Base-by-base conservation (phyloP, 495 filamentous ascomycete genomes). In the Tirmania nivea region DNA sequence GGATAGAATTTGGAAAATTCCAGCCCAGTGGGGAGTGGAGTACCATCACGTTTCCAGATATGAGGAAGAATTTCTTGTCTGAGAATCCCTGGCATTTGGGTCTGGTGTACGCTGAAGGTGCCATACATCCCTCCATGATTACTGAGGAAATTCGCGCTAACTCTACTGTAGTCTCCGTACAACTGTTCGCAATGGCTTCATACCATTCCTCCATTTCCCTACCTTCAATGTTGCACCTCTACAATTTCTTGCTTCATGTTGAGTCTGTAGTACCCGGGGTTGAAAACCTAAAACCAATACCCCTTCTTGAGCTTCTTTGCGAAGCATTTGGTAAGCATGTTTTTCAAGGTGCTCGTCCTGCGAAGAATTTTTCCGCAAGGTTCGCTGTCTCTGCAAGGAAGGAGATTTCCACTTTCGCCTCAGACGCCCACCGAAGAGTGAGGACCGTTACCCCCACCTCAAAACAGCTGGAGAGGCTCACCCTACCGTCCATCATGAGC, bases 11-110 rank as follows among this genome's bases (percentile, higher is more conserved):
- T 50, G 53, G 52, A 19, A 48, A 36, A 36, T 57, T 54, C 8
- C 51, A 51, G 14, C 53, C 56, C 8, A 51, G 48, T 19, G 37
- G 52, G 16, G 54, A 45, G 36, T 55, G 51, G 21, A 48, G 48
- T 42, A 35, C 34, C 8, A 51, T 57, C 16, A 51, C 11, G n/a
- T 56, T 57, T 52, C 54, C 54, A 14, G 39, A 57, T 25, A 42
- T 57, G 9, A 36, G 36, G 51, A 54, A 50, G 10, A 37, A 56
- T 52, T 57, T 57, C 12, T 34, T 56, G 21, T 51, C 52, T 21
- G 55, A 57, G 34, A 57, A 57, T 35, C 56, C 54, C 14, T 57
- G 56, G 56, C 48, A 57, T 52, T 53, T 57, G 36, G 56, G 56
- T n/a, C 48, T 56, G 16, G 53, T 57, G 35, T 56, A 57, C 17